Evolutionary conservation across 257 asterid species (phyloP), one percentile per base, ranked within the genome.

Genomic region (Echites panduratus): DNA sequence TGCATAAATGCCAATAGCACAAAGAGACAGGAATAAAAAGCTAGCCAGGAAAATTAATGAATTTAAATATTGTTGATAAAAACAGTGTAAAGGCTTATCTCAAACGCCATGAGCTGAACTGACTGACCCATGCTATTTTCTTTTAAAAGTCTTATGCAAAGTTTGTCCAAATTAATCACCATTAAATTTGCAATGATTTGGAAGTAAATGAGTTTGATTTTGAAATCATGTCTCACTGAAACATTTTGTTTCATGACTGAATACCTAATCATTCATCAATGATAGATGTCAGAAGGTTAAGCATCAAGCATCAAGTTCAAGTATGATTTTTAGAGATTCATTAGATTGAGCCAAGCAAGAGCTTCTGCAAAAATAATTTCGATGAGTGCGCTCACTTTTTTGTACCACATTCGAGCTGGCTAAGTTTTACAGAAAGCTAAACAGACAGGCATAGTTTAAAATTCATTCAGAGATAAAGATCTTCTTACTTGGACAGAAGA

Each of bases 401-500:
- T 38, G 16, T 14, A 49, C 20, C 68, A 48, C 35, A 64, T 29
- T 58, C 53, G 27, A 20, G 52, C 38, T 16, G 19, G 26, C 12
- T 22, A 2, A 14, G 43, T 32, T 13, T 41, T 22, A 14, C 8
- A 2, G 64, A 63, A 32, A 63, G 27, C 77, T 6, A 19, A 70
- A 70, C n/a, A 24, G 53, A 9, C 38, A 40, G 5, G 68, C 16
- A 7, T 64, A 29, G 12, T 61, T 27, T 32, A 32, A 14, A 61
- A 32, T 14, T 49, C 8, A 29, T 61, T 61, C 67, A 61, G 67
- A 14, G 45, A 61, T 24, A 47, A 2, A 43, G 73, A 48, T n/a
- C 53, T 45, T 77, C 90, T 81, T 84, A 92, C 96, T 65, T 80
- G 11, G 95, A 78, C 74, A 82, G 68, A 50, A 69, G 70, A 68